phyloP scores from a whole-genome alignment of 2,329 filamentous ascomycete genomes.

The Trichophyton verrucosum region DNA sequence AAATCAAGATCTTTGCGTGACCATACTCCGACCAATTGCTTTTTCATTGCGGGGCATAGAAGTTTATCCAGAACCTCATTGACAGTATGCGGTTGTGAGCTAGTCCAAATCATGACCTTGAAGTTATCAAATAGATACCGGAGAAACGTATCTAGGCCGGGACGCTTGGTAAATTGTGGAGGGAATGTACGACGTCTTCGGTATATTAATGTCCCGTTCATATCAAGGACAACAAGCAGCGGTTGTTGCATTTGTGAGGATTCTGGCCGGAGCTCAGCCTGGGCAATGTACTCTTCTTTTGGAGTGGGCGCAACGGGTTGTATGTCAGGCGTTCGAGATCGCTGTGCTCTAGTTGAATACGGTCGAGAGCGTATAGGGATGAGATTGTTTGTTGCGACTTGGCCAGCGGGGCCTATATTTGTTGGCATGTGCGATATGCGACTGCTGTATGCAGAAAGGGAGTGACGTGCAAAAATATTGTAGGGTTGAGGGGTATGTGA shows the following conservation, averaged over 20 bases:
- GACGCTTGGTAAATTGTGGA: slow-evolving; percentile 51
- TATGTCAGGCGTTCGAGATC: slow-evolving; percentile 1
- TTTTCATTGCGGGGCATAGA: slow-evolving; percentile 43
- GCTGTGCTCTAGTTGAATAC: background rate
- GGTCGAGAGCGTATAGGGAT: background rate
- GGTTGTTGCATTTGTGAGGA: slow-evolving; percentile 40
- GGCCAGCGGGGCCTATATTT: background rate
- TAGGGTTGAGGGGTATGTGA: background rate
- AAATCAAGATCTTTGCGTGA: slow-evolving; percentile 65
- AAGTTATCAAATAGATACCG: slow-evolving; percentile 62
- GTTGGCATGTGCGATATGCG: background rate
- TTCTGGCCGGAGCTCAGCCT: slow-evolving; percentile 37
- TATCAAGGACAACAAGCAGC: slow-evolving; percentile 74
- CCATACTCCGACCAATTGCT: slow-evolving; percentile 58
- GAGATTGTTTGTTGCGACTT: background rate
- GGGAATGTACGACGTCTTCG: slow-evolving; percentile 46
- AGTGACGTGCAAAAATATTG: background rate
- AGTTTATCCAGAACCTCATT: slow-evolving; percentile 44
- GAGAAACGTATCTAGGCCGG: slow-evolving; percentile 57
- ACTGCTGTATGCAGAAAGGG: background rate
- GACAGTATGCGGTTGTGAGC: slow-evolving; percentile 64
- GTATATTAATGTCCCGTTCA: slow-evolving; percentile 81
- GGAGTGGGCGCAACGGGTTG: slow-evolving; percentile 46
- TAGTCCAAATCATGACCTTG: slow-evolving; percentile 81
- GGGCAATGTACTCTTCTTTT: slow-evolving; percentile 47